These are phyloP conservation scores for Fusarium ramigenum DNA, from an alignment of 2,329 filamentous ascomycete genomes.

Conservation along the genomic window DNA sequence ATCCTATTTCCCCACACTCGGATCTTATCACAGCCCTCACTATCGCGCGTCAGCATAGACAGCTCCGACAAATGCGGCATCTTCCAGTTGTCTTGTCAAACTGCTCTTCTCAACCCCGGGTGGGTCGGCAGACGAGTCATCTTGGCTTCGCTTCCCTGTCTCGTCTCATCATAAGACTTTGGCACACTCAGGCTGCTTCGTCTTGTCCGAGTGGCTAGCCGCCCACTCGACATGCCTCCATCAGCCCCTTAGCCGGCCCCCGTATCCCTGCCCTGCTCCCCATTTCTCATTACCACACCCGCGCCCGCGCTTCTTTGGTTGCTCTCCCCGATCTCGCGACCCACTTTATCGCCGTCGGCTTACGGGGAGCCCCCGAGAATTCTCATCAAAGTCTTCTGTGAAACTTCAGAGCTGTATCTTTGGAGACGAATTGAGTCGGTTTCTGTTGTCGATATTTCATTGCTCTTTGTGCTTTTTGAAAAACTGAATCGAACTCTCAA, in stretches of 20 bases:
- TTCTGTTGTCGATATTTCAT: background rate
- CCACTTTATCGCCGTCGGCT: conserved; percentile 40
- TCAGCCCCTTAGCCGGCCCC: conserved; percentile 20
- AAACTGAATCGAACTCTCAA: background rate
- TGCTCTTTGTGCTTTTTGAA: background rate
- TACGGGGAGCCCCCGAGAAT: conserved; percentile 38
- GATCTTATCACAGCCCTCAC: conserved; percentile 1
- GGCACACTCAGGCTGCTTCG: conserved; percentile 25
- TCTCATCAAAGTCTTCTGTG: background rate
- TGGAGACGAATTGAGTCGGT: background rate
- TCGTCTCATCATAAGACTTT: conserved; percentile 30
- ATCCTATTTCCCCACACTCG: background rate
- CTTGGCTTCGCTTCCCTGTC: conserved; percentile 25
- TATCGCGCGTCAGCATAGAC: conserved; percentile 1
- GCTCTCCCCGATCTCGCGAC: conserved; percentile 27
- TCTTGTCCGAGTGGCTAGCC: conserved; percentile 32
- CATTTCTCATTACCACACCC: conserved; percentile 33
- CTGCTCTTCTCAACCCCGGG: conserved; percentile 4
- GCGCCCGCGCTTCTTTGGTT: conserved; percentile 24
- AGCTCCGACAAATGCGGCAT: background rate
- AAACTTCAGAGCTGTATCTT: background rate
- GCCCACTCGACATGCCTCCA: conserved; percentile 25
- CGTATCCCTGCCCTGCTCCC: conserved; percentile 25
- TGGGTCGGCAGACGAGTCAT: conserved; percentile 34
- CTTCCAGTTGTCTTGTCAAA: background rate